Conservation (phyloP, 2,329 filamentous ascomycete species). For the Ophidiomyces ophidiicola region DNA sequence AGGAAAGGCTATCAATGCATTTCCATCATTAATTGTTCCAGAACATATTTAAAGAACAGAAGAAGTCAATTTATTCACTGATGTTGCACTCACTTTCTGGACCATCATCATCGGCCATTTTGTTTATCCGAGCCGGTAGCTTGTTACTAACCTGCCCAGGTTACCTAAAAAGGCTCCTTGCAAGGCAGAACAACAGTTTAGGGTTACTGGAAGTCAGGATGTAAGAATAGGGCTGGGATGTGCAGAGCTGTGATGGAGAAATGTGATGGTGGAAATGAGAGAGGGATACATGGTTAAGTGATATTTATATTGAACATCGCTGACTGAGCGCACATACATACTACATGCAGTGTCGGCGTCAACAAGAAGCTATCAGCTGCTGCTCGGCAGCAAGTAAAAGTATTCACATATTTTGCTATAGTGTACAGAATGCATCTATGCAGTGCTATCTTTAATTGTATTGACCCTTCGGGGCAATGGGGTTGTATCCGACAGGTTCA, state of each 20-base stretch:
- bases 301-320: no score
- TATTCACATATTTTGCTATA: no score
- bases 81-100: neutral
- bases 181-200: neutral
- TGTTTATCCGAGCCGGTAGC: slow-evolving; percentile 8
- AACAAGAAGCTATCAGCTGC: no score
- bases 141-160: slow-evolving; percentile 1
- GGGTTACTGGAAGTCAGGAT: neutral
- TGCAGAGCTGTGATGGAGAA: neutral
- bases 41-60: no score
- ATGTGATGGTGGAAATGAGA: neutral
- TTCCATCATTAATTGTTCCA: neutral
- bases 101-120: slow-evolving; percentile 2
- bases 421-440: no score
- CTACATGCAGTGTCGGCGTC: no score
- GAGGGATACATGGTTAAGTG: no score
- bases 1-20: slow-evolving; percentile 3
- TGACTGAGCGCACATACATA: no score
- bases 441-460: no score
- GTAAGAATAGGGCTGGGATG: neutral
- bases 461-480: no score
- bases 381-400: no score
- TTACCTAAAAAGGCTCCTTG: neutral
- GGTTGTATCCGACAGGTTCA: no score
- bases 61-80: slow-evolving; percentile 2